Base-by-base conservation (phyloP, 2,329 filamentous ascomycete genomes). In the Capronia epimyces region DNA sequence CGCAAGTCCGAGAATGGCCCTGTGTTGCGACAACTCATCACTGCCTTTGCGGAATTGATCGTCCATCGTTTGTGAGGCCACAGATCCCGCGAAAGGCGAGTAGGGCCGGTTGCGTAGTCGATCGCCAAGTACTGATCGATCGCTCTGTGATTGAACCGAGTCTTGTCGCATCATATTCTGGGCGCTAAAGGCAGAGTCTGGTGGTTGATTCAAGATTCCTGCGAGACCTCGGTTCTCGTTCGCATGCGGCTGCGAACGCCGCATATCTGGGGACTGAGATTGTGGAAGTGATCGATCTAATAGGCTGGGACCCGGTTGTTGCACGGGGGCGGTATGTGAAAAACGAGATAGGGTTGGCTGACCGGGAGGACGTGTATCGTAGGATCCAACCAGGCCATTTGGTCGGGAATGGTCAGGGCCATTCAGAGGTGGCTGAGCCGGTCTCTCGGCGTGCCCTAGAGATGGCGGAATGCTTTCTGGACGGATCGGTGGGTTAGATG, bases 1-100 rank as follows among this genome's bases (percentile, higher is more conserved):
- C 37, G 79, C 76, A 9, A 95, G 78, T 2, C 82, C 83, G n/a
- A 95, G 73, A 37, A 95, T 75, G 31, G 80, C 83, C 55, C 86
- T 82, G 42, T 79, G 78, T 46, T 79, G 76, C 31, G 80, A 75
- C 34, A 80, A 75, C 25, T 79, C 75, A 43, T 81, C 79, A 62
- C 71, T 76, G 49, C 67, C 69, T 55, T 72, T 72, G 13, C 71
- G 67, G n/a, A 64, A 65, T 46, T 67, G 66, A 13, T 71, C 69
- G 20, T 72, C 71, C 8, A 60, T 44, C 27, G 62, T 54, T 7
- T 65, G 62, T 9, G 63, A 64, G 2, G 61, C 57, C 0, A 66
- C 62, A 3, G 69, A 63, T 3, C 63, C 62, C 2, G 69, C 65
- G 7, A 67, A 63, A n/a, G 65, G 62, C 2, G 65, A 64, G 40